These are phyloP conservation scores for Coemansia linderi DNA, from an alignment of 371 early-diverging fungal species.

Conservation along the genomic window DNA sequence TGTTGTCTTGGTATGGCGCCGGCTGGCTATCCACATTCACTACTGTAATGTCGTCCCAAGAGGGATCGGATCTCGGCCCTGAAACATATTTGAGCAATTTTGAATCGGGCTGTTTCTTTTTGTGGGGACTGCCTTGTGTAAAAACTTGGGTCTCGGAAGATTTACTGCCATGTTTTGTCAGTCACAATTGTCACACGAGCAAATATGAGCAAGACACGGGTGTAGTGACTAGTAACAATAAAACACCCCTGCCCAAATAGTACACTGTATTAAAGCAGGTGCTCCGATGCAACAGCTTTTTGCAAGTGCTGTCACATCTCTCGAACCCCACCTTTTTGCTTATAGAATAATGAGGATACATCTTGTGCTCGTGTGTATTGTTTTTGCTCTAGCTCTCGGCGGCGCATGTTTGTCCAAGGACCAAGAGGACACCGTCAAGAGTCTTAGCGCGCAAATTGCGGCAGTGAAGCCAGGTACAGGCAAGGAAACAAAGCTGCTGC, in stretches of 20 bases:
- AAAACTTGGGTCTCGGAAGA: background rate
- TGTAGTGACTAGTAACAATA: background rate
- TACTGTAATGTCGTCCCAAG: background rate
- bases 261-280: background rate
- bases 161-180: constrained; percentile 1
- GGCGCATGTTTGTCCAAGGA: constrained; percentile 16
- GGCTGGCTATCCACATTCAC: background rate
- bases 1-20: background rate
- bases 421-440: constrained; percentile 9
- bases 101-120: background rate
- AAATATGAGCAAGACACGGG: background rate
- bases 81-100: background rate
- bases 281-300: background rate
- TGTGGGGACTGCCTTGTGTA: background rate
- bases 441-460: constrained; percentile 19
- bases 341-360: background rate
- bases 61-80: background rate
- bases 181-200: constrained; percentile 5
- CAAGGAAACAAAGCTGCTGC: constrained; percentile 25
- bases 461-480: constrained; percentile 12
- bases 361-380: background rate
- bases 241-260: too few relatives aligned
- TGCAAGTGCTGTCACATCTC: background rate
- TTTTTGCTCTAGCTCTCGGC: background rate
- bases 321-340: background rate